These are phyloP conservation scores for Boechera retrofracta DNA, from an alignment of 345 rosid species.

Conservation along the genomic window DNA sequence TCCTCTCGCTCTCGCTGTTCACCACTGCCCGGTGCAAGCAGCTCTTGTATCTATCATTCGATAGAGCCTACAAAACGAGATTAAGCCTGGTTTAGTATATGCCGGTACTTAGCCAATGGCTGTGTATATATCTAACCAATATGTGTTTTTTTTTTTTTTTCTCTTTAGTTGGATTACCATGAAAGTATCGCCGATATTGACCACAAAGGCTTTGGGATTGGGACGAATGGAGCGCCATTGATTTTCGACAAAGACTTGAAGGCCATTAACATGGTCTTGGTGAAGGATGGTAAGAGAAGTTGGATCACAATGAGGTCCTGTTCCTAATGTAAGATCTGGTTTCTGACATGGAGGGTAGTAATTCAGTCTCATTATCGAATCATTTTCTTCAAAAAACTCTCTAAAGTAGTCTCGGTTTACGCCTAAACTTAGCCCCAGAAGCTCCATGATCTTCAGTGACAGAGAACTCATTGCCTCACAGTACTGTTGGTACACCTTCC, in stretches of 20 bases:
- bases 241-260: constrained; percentile 85
- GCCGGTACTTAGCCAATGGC: background rate
- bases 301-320: constrained; percentile 99
- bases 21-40: constrained; percentile 97
- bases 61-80: constrained; percentile 64
- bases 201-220: constrained; percentile 77
- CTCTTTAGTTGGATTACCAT: constrained; percentile 59
- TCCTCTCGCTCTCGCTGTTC: constrained; percentile 75
- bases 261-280: constrained; percentile 95
- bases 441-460: constrained; percentile 91
- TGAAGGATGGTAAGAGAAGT: constrained; percentile 97
- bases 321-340: constrained; percentile 91
- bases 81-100: constrained; percentile 14
- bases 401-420: constrained; percentile 56
- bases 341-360: constrained; percentile 96
- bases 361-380: constrained; percentile 96
- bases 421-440: constrained; percentile 79
- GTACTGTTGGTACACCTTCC: constrained; percentile 81
- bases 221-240: constrained; percentile 88
- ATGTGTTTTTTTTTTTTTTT: background rate
- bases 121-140: constrained; percentile 9
- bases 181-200: constrained; percentile 99
- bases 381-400: constrained; percentile 76
- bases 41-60: constrained; percentile 86
- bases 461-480: constrained; percentile 83